These are phyloP conservation scores for Spatholobus suberectus DNA, from an alignment of 306 rosid genomes.

Conservation along the genomic window DNA sequence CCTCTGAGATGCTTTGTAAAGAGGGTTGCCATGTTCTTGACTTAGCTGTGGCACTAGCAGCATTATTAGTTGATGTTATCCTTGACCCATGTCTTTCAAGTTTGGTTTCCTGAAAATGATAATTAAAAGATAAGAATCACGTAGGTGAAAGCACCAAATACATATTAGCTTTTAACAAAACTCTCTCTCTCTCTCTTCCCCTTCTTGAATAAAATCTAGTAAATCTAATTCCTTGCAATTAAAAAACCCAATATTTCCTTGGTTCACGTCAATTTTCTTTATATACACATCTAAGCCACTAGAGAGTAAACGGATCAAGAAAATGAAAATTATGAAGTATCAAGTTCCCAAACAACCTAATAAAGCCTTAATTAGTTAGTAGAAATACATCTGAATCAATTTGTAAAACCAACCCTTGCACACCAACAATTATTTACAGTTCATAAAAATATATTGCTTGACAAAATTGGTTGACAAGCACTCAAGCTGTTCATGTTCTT, in stretches of 20 bases:
- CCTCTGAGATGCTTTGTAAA: slow-evolving; percentile 78
- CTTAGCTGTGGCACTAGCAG: slow-evolving; percentile 54
- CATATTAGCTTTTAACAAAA: not conserved
- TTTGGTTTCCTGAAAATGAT: slow-evolving; percentile 58
- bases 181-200: not conserved
- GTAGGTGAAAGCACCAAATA: not conserved
- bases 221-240: slow-evolving; percentile 1
- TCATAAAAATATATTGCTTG: slow-evolving; percentile 1
- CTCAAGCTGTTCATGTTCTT: slow-evolving; percentile 26
- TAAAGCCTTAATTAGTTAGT: not conserved
- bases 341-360: not conserved
- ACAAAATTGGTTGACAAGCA: not conserved
- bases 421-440: slow-evolving; percentile 3
- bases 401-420: slow-evolving; percentile 7
- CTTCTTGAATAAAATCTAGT: slow-evolving; percentile 21
- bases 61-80: slow-evolving; percentile 55
- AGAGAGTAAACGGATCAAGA: not conserved
- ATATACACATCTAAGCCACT: not conserved
- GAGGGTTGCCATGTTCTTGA: slow-evolving; percentile 91
- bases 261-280: slow-evolving; percentile 29
- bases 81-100: slow-evolving; percentile 63
- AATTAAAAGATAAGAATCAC: slow-evolving; percentile 20
- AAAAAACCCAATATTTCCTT: not conserved
- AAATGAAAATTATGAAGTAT: slow-evolving; percentile 18
- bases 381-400: slow-evolving; percentile 25